Conservation (phyloP, 139 green algal species). For the Trebouxia sp. region DNA sequence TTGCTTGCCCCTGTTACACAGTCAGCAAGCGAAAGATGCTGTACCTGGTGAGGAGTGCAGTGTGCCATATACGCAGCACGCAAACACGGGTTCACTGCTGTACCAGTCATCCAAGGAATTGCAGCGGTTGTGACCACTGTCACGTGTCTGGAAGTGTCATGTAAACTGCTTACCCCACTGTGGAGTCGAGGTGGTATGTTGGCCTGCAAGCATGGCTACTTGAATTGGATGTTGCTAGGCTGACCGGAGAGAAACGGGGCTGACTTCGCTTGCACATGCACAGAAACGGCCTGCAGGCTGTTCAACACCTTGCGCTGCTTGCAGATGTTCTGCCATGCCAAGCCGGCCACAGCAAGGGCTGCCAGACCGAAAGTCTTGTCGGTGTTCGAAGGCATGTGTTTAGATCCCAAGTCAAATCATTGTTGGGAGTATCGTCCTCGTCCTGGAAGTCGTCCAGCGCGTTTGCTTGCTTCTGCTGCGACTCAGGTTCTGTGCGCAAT, state of each 20-base stretch:
- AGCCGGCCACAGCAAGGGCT: not conserved
- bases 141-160: slow-evolving; percentile 58
- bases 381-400: not conserved
- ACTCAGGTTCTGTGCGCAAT: too few species aligned
- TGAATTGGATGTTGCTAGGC: too few species aligned
- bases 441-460: too few species aligned
- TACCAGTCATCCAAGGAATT: slow-evolving; percentile 99
- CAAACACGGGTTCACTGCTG: slow-evolving; percentile 96
- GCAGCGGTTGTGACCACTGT: slow-evolving; percentile 96
- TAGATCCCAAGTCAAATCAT: too few species aligned
- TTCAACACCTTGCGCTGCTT: not conserved
- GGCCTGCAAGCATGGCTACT: not conserved
- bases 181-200: not conserved
- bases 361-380: not conserved
- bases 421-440: too few species aligned
- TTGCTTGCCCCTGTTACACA: too few species aligned
- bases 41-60: slow-evolving; percentile 34
- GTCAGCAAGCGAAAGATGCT: not conserved
- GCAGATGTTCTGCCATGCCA: not conserved
- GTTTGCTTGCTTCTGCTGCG: not conserved
- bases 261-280: too few species aligned
- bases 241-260: too few species aligned
- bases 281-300: too few species aligned
- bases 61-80: slow-evolving; percentile 92
- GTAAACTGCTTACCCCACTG: not conserved